Base-by-base conservation (phyloP, 2,329 filamentous ascomycete genomes). In the Penicillium sp. region DNA sequence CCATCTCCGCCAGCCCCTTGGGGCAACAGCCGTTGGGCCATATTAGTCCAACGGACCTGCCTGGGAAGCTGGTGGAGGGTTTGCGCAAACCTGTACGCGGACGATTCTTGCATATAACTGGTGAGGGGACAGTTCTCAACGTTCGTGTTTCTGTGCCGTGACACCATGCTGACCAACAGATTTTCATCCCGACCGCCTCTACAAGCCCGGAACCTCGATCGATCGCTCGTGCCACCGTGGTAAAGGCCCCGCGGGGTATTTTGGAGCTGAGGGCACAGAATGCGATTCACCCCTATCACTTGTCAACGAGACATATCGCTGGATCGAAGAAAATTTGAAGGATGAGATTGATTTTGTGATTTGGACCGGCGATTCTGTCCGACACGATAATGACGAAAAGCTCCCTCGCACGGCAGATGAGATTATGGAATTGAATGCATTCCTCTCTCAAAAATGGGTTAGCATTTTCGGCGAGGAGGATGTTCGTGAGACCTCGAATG, bases 341-440 rank as follows among this genome's bases (percentile, higher is more conserved):
- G 89, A 93, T 71, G 77, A 87, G 4, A 83, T 97, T 62, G 92
- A 97, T 73, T 97, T 97, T 72, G 87, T 96, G 50, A 80, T 96
- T 49, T 96, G 92, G 92, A 96, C 93, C 1, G 92, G 92, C 63
- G 92, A 97, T 74, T 93, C 89, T 33, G 91, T 90, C 21, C 85
- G 92, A 63, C 92, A 97, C 75, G 93, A 96, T 75, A 93, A 89
- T 73, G 92, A 96, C 72, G 89, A 93, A 72, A 76, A 84, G 48
- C 81, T 90, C 35, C 93, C 93, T 13, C 89, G 94, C 64, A 90
- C 82, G 38, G 82, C 86, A 41, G 80, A 83, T 42, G 87, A 96
- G 71, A 88, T 99, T n/a, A 78, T 93, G 17, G 78, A 84, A 52
- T 84, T 90, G 67, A 99, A 99, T 73, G 80, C 85, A 62, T 81